Base-by-base conservation (phyloP, 2,329 filamentous ascomycete species). In the Canariomyces notabilis region DNA sequence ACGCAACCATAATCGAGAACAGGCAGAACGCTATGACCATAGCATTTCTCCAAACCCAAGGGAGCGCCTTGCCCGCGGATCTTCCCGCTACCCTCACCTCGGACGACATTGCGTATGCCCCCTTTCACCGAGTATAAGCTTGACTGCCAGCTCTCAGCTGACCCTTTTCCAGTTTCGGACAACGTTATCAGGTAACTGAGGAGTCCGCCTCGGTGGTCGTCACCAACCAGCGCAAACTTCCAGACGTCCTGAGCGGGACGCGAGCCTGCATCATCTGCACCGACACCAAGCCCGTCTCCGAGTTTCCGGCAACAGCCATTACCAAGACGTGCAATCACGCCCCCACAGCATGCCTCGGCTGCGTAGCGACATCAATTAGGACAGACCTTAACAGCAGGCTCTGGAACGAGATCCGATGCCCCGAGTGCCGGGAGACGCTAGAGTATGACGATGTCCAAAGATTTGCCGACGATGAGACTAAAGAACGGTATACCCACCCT, bases 391-490 rank as follows among this genome's bases (percentile, higher is more conserved):
- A 56, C 22, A 60, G 38, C 50, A 64, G 62, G 18, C 46, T 64
- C 2, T 73, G 71, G 68, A 67, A 71, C 26, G 64, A 72, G 8
- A 68, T 80, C 33, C 63, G 62, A 36, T 82, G 78, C 42, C 75
- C 76, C 0, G 71, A 76, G 40, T 82, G 78, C 51, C 54, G 64
- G 3, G 62, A 61, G 20, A 52, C 56, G 0, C 61, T 82, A 2
- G 55, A 63, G 7, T 71, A 73, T 50, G 58, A 62, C 14, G 71
- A 74, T 15, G 65, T 81, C 2, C 64, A 68, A 48, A 61, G 61
- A 0, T 71, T 69, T 43, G 74, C 76, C 2, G 66, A 71, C 14
- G 40, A 58, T 1, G 62, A 68, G 5, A 68, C 69, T 0, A 75
- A 75, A 46, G 58, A 62, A 8, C 66, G 64, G 65, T 78, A 59